These are phyloP conservation scores for Mucor irregularis DNA, from an alignment of 371 early-diverging fungal genomes.

Conservation along the genomic window DNA sequence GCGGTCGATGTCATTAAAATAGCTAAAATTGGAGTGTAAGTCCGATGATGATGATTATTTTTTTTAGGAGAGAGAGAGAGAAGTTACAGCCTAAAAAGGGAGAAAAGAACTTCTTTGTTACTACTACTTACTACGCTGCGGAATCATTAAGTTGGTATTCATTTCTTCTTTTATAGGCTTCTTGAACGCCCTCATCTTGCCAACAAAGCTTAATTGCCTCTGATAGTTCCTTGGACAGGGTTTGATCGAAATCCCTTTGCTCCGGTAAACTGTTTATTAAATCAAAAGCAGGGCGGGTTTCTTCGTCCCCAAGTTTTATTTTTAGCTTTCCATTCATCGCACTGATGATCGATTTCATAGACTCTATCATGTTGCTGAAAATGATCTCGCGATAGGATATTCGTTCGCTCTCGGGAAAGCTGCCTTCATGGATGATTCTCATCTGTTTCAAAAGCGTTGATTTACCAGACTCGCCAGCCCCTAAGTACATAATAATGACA, in stretches of 20 bases:
- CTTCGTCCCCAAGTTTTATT: slow-evolving; percentile 59
- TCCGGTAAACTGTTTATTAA: slow-evolving; percentile 73
- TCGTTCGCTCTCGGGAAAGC: slow-evolving; percentile 85
- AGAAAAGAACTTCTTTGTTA: too few relatives aligned
- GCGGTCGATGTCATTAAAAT: slow-evolving; percentile 82
- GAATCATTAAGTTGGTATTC: slow-evolving; percentile 83
- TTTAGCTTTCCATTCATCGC: slow-evolving; percentile 85
- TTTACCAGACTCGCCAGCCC: slow-evolving; percentile 97
- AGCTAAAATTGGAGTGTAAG: slow-evolving; percentile 32
- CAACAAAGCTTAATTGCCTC: slow-evolving; percentile 79
- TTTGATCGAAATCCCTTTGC: slow-evolving; percentile 71
- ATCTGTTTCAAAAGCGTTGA: slow-evolving; percentile 96
- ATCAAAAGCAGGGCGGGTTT: slow-evolving; percentile 51
- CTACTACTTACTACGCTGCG: slow-evolving; percentile 61
- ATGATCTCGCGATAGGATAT: slow-evolving; percentile 92
- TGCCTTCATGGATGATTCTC: slow-evolving; percentile 93
- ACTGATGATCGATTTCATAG: slow-evolving; percentile 89
- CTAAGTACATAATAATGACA: too few relatives aligned
- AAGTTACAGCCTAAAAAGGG: not conserved
- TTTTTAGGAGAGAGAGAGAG: not conserved
- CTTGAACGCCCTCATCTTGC: slow-evolving; percentile 79
- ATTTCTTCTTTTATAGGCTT: slow-evolving; percentile 13
- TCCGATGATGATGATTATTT: too few relatives aligned
- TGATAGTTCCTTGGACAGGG: slow-evolving; percentile 70
- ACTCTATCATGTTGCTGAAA: slow-evolving; percentile 91